A percentile compares a stretch with the other conserved stretches of the same genome.
Conservation (phyloP, 371 early-diverging fungal genomes). For the Mortierella sp. region DNA sequence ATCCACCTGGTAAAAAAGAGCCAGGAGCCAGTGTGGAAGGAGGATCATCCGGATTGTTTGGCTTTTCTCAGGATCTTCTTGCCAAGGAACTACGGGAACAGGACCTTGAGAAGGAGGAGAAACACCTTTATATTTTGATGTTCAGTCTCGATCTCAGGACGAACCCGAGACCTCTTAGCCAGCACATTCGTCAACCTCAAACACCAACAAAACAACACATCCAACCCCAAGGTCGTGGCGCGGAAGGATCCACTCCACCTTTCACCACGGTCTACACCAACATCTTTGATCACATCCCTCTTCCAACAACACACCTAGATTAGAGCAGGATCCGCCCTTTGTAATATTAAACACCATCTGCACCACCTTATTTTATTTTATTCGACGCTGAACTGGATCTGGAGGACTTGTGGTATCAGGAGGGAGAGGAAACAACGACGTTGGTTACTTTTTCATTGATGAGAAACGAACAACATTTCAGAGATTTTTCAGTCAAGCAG, state of each 20-base stretch:
- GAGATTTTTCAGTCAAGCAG: background rate
- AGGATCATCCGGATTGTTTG: background rate
- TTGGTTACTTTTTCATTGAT: background rate
- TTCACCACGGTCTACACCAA: background rate
- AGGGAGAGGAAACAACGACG: background rate
- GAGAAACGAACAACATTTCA: background rate
- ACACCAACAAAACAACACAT: background rate
- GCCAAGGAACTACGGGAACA: background rate
- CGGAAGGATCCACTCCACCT: background rate
- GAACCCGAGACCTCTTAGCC: background rate
- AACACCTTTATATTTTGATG: background rate
- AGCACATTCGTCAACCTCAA: background rate
- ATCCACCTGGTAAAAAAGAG: constrained; percentile 78
- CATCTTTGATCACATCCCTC: background rate
- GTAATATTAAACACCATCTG: background rate
- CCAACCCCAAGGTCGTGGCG: background rate
- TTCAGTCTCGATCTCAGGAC: background rate
- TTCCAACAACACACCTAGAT: background rate
- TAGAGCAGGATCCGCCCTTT: constrained; percentile 10
- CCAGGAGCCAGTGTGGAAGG: background rate
- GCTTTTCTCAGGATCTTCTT: background rate
- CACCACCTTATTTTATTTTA: background rate
- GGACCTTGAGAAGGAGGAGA: background rate
- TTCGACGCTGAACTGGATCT: background rate
- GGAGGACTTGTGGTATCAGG: background rate